These are phyloP conservation scores for Entophlyctis luteolus DNA, from an alignment of 192 early-diverging fungal genomes.

Conservation along the genomic window DNA sequence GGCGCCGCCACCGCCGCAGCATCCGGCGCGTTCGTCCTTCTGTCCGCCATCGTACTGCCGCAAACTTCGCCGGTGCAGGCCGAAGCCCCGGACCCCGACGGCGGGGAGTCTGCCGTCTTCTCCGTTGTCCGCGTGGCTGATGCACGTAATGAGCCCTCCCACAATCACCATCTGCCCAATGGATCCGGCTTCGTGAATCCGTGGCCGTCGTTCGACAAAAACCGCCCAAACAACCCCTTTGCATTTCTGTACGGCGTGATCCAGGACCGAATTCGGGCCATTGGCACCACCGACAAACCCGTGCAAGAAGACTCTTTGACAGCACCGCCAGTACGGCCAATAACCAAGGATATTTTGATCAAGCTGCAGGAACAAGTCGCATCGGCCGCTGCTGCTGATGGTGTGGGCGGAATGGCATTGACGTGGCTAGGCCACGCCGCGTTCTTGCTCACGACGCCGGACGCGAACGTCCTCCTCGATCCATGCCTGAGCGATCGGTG, in stretches of 20 bases:
- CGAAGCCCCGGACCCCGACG: too few species aligned
- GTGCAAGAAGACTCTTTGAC: conserved; percentile 29
- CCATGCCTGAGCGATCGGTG: conserved; percentile 71
- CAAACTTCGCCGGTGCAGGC: too few species aligned
- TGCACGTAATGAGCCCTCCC: too few species aligned
- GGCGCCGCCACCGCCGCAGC: too few species aligned
- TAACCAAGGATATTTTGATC: too few species aligned
- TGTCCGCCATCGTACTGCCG: too few species aligned
- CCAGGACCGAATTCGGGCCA: neutral
- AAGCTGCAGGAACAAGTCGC: too few species aligned
- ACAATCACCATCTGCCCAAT: too few species aligned
- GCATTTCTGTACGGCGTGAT: neutral
- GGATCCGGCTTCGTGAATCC: conserved; percentile 60
- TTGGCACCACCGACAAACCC: conserved; percentile 21
- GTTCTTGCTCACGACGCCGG: conserved; percentile 58
- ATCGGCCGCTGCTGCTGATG: conserved; percentile 12
- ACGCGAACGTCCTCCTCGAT: conserved; percentile 66
- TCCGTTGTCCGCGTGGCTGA: too few species aligned
- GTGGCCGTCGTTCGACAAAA: conserved; percentile 45
- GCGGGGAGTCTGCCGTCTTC: too few species aligned
- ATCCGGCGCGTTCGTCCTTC: too few species aligned
- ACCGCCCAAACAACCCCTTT: neutral
- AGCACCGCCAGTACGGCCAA: neutral
- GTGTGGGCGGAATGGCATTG: conserved; percentile 33
- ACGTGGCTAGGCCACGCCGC: conserved; percentile 64